Base-by-base conservation (phyloP, 352 stramenopile genomes). In the Pythium dissimile region DNA sequence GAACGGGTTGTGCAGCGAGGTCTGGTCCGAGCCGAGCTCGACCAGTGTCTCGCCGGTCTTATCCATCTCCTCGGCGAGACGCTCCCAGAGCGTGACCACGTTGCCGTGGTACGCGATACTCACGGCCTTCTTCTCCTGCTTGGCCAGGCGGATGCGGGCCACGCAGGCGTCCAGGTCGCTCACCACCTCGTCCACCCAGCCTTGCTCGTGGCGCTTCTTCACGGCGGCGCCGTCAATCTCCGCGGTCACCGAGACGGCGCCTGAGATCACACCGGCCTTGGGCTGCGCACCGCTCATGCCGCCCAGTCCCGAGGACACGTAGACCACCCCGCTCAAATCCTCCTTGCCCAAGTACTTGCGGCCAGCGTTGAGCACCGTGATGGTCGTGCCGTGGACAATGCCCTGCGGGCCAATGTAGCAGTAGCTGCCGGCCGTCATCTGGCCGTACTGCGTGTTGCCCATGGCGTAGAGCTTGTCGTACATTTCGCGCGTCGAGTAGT, bases 371-470 rank as follows among this genome's bases (percentile, higher is more conserved):
- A 96, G 73, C 20, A 96, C 77, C 0, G 87, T 96, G 64, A 96
- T 96, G 37, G 87, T 95, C 18, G 87, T 96, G 52, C 87, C 87
- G 68, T 96, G 87, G 23, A 96, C 87, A 54, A 96, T 96, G 16
- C 87, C 87, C 58, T 96, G 87, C 5, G 87, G 87, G 10, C 87
- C 87, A 47, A 96, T 96, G 80, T 96, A 96, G 71, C 86, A 95
- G 73, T 93, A 96, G 67, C 75, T 90, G n/a, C 87, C 87, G 2
- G 87, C 87, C 13, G 87, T 96, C 87, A 95, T 96, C 64, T 96
- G 87, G 16, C 88, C 88, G 60, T 94, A 96, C 66, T 91, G 77
- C 37, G 82, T 89, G 52, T 89, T 88, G 56, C 86, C 87, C 67
- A 91, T 79, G 35, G 87, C 87, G 54, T 95, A 95, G 47, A 91